Base-by-base conservation (phyloP, 2,329 filamentous ascomycete species). In the Penicillium sp. region DNA sequence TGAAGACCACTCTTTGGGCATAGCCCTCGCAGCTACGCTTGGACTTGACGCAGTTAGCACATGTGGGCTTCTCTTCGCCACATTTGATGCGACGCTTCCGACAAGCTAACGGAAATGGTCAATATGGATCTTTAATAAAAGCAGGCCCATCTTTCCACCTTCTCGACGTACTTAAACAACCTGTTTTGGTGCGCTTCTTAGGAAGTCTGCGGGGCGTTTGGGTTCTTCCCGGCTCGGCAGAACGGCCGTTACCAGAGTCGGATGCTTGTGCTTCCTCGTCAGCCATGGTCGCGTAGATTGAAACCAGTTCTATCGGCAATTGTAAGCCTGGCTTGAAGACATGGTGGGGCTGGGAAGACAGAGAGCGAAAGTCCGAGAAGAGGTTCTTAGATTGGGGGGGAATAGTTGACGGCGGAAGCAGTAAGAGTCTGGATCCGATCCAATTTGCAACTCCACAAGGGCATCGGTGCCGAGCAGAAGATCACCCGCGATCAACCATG, bases 1-100 rank as follows among this genome's bases (percentile, higher is more conserved):
- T 77, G 64, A 77, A 78, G 21, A 77, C 63, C 33, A 77, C 70
- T 24, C 73, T 72, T 59, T 74, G 75, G 10, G 69, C 70, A 64
- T 78, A 78, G 29, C 75, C 75, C 56, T 78, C 75, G 62, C 77
- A 79, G 31, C 76, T 72, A 48, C 77, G 69, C 61, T 76, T 79
- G 33, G 77, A 78, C 59, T 79, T 79, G 61, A 76, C 70, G 62
- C 77, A 79, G 61, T 79, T 78, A 58, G 72, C 75, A 68, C 77
- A 79, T 45, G 73, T 73, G 14, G 77, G 77, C 56, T 78, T 79
- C 68, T 91, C 90, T 73, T 98, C 95, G 60, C 95, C 95, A 74
- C 95, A 99, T 77, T 98, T 99, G 76, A 99, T 98, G 61, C 95
- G 90, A 52, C 95, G 88, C 76, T 90, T 93, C 62, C 95, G 89